These are phyloP conservation scores for Vanrija pseudolonga DNA, from an alignment of 1,284 basidiomycete species.

Conservation along the genomic window DNA sequence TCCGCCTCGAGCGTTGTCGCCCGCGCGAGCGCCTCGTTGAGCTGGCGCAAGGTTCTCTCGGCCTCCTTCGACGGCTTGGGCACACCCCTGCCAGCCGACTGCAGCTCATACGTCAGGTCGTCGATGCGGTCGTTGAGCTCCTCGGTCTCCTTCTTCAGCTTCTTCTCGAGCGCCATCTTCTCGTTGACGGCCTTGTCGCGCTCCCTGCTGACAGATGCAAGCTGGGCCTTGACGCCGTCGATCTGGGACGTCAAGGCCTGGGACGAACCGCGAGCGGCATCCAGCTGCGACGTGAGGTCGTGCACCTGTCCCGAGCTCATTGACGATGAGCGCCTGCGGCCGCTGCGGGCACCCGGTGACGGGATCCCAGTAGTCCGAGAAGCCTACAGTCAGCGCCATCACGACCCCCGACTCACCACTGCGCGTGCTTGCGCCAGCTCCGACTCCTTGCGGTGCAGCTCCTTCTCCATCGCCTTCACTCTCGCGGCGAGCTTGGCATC, in stretches of 20 bases:
- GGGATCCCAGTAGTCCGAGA: neutral
- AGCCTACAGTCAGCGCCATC: neutral
- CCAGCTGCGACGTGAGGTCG: slow-evolving; percentile 25
- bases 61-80: slow-evolving; percentile 14
- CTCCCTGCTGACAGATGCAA: slow-evolving; percentile 26
- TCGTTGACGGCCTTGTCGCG: slow-evolving; percentile 46
- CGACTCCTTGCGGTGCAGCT: slow-evolving; percentile 19
- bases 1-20: neutral
- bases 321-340: slow-evolving; percentile 25
- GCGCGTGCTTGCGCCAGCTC: slow-evolving; percentile 23
- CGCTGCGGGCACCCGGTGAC: neutral
- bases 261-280: slow-evolving; percentile 5
- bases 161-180: slow-evolving; percentile 41
- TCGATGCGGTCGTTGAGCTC: slow-evolving; percentile 36
- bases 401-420: slow-evolving; percentile 10
- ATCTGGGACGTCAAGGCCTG: slow-evolving; percentile 11
- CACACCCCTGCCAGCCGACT: slow-evolving; percentile 20
- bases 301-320: slow-evolving; percentile 23
- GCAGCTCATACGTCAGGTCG: slow-evolving; percentile 42
- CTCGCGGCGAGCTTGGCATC: slow-evolving; percentile 20
- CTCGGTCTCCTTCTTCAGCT: slow-evolving; percentile 30
- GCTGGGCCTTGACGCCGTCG: slow-evolving; percentile 29
- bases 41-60: slow-evolving; percentile 22
- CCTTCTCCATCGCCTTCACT: slow-evolving; percentile 30
- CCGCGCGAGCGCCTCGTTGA: neutral